A percentile compares a stretch with the other conserved stretches of the same genome.
These are phyloP conservation scores for Parathielavia appendiculata DNA, from an alignment of 495 filamentous ascomycete genomes.

Conservation along the genomic window DNA sequence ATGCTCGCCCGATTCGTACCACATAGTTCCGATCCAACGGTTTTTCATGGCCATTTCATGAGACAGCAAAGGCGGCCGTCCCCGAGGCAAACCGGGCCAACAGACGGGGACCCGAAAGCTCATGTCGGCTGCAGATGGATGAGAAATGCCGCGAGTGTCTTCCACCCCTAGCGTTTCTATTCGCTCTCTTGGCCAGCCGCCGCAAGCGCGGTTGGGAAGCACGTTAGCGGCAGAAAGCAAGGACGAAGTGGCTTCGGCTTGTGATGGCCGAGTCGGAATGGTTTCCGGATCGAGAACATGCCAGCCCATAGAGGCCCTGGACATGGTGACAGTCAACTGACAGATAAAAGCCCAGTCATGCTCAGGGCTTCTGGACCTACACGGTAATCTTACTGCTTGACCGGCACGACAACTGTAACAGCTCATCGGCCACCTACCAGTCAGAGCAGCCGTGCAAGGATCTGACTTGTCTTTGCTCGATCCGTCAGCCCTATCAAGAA, in stretches of 20 bases:
- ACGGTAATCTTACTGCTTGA: background rate
- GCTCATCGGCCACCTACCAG: background rate
- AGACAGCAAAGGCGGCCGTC: background rate
- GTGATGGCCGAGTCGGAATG: background rate
- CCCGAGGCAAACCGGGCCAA: background rate
- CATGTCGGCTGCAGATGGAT: background rate
- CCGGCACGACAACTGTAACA: background rate
- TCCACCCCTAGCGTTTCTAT: background rate
- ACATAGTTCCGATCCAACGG: constrained; percentile 6
- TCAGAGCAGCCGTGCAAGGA: background rate
- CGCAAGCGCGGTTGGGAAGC: constrained; percentile 2
- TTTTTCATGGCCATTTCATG: background rate
- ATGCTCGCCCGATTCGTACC: constrained; percentile 6
- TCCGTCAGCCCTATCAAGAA: constrained; percentile 1
- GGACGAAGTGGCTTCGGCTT: background rate
- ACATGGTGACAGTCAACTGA: too few species aligned
- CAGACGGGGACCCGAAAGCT: background rate
- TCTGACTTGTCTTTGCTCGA: background rate
- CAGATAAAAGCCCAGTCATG: background rate
- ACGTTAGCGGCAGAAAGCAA: background rate
- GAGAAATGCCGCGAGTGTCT: background rate
- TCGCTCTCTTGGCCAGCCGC: background rate
- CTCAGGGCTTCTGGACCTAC: background rate
- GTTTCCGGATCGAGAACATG: background rate
- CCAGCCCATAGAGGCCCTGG: too few species aligned